Evolutionary conservation across 805 yeast genomes (phyloP).

Genomic region (Nakazawaea peltata): DNA sequence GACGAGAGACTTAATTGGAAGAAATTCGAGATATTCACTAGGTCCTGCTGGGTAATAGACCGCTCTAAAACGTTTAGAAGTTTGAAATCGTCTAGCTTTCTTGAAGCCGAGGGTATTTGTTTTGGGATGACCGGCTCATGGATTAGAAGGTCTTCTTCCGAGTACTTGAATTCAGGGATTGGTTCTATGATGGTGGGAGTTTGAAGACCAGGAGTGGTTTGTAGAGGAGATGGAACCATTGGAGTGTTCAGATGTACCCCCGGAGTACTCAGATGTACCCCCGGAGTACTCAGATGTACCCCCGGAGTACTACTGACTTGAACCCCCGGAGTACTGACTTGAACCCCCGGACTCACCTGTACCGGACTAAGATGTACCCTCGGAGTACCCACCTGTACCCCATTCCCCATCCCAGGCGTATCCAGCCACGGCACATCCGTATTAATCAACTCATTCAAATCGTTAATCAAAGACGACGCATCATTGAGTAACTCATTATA

Average conservation of each 20-base stretch:
- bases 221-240: too few relatives aligned
- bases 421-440: conserved; percentile 8
- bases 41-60: conserved; percentile 18
- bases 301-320: too few relatives aligned
- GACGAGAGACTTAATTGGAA: conserved; percentile 23
- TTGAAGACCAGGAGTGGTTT: too few relatives aligned
- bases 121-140: conserved; percentile 9
- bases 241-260: too few relatives aligned
- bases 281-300: too few relatives aligned
- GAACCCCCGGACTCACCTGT: too few relatives aligned
- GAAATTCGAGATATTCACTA: conserved; percentile 19
- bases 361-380: too few relatives aligned
- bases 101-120: not conserved
- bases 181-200: too few relatives aligned
- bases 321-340: too few relatives aligned
- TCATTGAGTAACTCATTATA: conserved; percentile 24
- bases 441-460: conserved; percentile 25
- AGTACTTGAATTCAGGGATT: too few relatives aligned
- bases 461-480: conserved; percentile 26
- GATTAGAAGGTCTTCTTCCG: conserved; percentile 5
- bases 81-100: conserved; percentile 3
- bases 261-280: too few relatives aligned
- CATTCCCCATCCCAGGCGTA: not conserved
- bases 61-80: conserved; percentile 16
- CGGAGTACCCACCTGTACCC: not conserved